These are phyloP conservation scores for Ascochyta viciae-villosae DNA, from an alignment of 2,329 filamentous ascomycete species.

Conservation along the genomic window DNA sequence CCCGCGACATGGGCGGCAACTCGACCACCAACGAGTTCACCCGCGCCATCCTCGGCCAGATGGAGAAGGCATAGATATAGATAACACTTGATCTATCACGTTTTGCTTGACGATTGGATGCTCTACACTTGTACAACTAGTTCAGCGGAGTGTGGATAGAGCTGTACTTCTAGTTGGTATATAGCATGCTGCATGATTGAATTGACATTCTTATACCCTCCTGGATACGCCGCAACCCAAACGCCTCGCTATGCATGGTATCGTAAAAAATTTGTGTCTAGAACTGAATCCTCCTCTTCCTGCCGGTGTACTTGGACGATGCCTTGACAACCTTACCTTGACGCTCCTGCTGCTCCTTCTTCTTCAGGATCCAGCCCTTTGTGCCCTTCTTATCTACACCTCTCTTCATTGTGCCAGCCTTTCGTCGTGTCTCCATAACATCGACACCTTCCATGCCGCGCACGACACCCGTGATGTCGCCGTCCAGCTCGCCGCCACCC, in stretches of 20 bases:
- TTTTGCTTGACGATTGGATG: constrained; percentile 34
- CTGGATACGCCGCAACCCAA: constrained; percentile 28
- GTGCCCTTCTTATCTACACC: constrained; percentile 77
- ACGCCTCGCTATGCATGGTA: constrained; percentile 48
- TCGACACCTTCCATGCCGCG: constrained; percentile 86
- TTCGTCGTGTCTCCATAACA: constrained; percentile 66
- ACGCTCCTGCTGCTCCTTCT: constrained; percentile 91
- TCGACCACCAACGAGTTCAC: constrained; percentile 95
- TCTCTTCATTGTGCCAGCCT: constrained; percentile 59
- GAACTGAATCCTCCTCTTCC: constrained; percentile 82
- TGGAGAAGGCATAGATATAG: constrained; percentile 67
- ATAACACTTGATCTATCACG: constrained; percentile 25
- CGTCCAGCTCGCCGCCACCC: constrained; percentile 68
- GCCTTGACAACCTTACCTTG: constrained; percentile 95
- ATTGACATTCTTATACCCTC: constrained; percentile 42
- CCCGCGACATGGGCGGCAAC: constrained; percentile 93
- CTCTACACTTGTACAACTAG: constrained; percentile 43
- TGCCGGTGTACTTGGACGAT: constrained; percentile 90
- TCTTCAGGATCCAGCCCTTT: constrained; percentile 82
- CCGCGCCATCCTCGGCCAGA: constrained; percentile 89
- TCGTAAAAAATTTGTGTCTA: constrained; percentile 52
- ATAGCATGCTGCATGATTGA: constrained; percentile 49
- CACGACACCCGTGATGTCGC: constrained; percentile 89
- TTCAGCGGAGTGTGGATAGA: constrained; percentile 44
- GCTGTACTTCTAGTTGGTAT: constrained; percentile 52